These are phyloP conservation scores for Tetrahymena borealis DNA, from an alignment of 73 alveolate genomes.

Conservation along the genomic window DNA sequence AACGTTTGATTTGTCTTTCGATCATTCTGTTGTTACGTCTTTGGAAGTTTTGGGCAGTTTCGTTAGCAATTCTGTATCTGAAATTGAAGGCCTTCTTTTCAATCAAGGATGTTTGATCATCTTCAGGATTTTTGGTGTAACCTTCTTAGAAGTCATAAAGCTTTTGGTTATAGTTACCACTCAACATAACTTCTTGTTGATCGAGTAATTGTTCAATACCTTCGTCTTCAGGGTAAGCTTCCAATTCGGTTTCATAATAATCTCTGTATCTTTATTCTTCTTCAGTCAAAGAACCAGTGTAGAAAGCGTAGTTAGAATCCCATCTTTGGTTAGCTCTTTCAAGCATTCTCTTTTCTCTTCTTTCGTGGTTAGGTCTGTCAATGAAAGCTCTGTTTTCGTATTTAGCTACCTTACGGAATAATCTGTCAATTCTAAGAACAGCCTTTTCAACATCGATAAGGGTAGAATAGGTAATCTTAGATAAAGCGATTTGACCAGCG, in stretches of 20 bases:
- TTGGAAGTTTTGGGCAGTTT: constrained; percentile 39
- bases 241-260: constrained; percentile 73
- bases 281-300: constrained; percentile 72
- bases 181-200: constrained; percentile 46
- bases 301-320: constrained; percentile 64
- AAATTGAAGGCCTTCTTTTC: constrained; percentile 73
- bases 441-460: constrained; percentile 65
- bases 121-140: constrained; percentile 51
- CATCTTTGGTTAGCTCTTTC: constrained; percentile 68
- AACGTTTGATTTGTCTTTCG: constrained; percentile 62
- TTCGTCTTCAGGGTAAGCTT: constrained; percentile 67
- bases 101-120: constrained; percentile 49
- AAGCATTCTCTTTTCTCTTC: constrained; percentile 85
- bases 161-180: constrained; percentile 46
- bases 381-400: constrained; percentile 64
- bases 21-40: constrained; percentile 67
- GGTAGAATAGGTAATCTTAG: constrained; percentile 54
- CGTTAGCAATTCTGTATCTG: constrained; percentile 71
- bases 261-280: constrained; percentile 76
- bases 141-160: constrained; percentile 68
- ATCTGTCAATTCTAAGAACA: constrained; percentile 68
- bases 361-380: constrained; percentile 74
- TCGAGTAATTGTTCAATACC: constrained; percentile 44
- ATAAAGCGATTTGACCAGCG: constrained; percentile 42
- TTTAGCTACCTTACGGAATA: constrained; percentile 57